A percentile compares a stretch with the other conserved stretches of the same genome.
These are phyloP conservation scores for Aspergillus ruber DNA, from an alignment of 2,329 filamentous ascomycete genomes.

Conservation along the genomic window DNA sequence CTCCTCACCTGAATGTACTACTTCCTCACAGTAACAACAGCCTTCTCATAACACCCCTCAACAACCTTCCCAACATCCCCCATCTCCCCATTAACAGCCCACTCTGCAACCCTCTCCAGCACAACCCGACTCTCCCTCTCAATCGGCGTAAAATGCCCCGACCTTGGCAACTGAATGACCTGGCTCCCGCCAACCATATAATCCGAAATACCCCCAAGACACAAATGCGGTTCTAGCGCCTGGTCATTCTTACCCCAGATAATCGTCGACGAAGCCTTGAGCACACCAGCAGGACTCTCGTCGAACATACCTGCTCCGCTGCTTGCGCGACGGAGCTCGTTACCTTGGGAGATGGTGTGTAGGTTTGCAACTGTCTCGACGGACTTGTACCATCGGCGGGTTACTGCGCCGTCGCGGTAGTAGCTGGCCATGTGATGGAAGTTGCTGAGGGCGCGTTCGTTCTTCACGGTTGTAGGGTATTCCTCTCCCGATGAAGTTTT, in stretches of 20 bases:
- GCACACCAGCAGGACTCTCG: constrained; percentile 37
- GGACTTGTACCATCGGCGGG: constrained; percentile 46
- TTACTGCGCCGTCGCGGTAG: constrained; percentile 47
- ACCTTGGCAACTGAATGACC: constrained; percentile 43
- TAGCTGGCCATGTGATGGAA: constrained; percentile 48
- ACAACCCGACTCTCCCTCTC: constrained; percentile 41
- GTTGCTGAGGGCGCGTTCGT: constrained; percentile 36
- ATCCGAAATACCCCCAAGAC: constrained; percentile 47
- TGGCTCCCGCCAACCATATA: constrained; percentile 47
- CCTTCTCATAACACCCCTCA: constrained; percentile 26
- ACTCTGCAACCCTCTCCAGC: constrained; percentile 36
- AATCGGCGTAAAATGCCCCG: constrained; percentile 50
- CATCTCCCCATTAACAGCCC: constrained; percentile 32
- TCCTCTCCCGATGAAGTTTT: constrained; percentile 21
- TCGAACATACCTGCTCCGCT: constrained; percentile 40
- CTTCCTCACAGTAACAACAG: constrained; percentile 25
- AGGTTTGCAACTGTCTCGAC: constrained; percentile 45
- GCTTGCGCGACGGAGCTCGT: constrained; percentile 24
- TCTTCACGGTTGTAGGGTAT: constrained; percentile 38
- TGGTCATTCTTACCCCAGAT: constrained; percentile 49
- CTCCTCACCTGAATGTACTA: constrained; percentile 9
- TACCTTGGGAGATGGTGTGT: constrained; percentile 36
- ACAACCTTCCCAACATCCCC: constrained; percentile 27
- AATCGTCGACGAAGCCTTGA: constrained; percentile 49
- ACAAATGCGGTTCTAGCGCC: constrained; percentile 45